Evolutionary conservation across 352 stramenopile genomes (phyloP).

Genomic region (Aphanomyces invadans): DNA sequence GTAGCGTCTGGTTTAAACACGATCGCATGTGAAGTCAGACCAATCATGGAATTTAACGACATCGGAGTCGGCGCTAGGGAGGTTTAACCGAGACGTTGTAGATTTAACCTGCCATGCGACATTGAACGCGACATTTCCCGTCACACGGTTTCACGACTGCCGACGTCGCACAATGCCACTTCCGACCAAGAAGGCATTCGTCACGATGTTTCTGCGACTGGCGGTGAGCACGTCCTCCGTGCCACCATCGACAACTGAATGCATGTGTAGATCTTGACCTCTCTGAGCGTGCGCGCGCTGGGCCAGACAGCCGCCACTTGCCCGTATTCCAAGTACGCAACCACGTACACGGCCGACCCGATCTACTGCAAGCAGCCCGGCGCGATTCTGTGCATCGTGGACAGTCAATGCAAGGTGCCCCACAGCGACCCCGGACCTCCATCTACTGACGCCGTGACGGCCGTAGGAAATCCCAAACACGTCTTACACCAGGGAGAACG

Average conservation of each 20-base stretch:
- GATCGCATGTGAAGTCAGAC: too few species aligned
- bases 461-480: neutral
- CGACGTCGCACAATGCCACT: neutral
- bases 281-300: neutral
- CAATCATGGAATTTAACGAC: too few species aligned
- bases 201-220: neutral
- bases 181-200: neutral
- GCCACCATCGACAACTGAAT: neutral
- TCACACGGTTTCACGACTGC: too few species aligned
- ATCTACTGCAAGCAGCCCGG: conserved; percentile 2
- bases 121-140: too few species aligned
- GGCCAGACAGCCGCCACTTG: neutral
- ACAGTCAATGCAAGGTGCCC: conserved; percentile 15
- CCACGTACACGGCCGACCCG: neutral
- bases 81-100: too few species aligned
- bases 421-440: neutral
- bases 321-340: conserved; percentile 9
- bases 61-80: too few species aligned
- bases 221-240: neutral
- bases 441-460: neutral
- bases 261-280: neutral
- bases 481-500: neutral
- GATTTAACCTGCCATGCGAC: too few species aligned
- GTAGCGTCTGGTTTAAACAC: too few species aligned
- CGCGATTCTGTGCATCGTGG: conserved; percentile 21